A percentile compares a stretch with the other conserved stretches of the same genome.
Evolutionary conservation across 192 early-diverging fungal genomes (phyloP).

Genomic region (Podila epigama): DNA sequence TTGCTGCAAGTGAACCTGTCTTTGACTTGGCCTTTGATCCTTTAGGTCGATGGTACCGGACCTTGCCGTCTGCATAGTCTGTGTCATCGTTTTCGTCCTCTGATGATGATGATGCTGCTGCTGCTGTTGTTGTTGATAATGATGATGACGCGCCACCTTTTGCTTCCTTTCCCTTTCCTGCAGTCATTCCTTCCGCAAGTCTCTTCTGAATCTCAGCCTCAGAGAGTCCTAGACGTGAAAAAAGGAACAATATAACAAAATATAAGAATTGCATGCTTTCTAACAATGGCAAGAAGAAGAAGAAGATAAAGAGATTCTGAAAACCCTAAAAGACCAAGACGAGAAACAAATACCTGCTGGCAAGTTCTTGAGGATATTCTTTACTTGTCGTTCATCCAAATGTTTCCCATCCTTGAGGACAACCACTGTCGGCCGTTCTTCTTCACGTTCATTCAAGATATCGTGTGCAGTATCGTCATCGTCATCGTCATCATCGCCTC

Average conservation of each 20-base stretch:
- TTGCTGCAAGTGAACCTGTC: background rate
- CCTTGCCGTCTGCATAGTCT: conserved; percentile 44
- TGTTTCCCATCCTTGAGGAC: conserved; percentile 49
- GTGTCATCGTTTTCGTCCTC: conserved; percentile 32
- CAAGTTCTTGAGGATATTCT: conserved; percentile 35
- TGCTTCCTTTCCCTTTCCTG: conserved; percentile 8
- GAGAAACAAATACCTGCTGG: conserved; percentile 14
- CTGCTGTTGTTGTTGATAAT: background rate
- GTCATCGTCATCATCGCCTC: conserved; percentile 29
- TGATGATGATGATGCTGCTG: background rate
- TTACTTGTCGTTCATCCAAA: conserved; percentile 48
- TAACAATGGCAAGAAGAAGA: too few species aligned
- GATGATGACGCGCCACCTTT: too few species aligned
- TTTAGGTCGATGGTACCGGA: conserved; percentile 41
- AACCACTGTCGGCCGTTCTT: conserved; percentile 48
- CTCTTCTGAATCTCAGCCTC: conserved; percentile 35
- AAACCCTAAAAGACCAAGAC: too few species aligned
- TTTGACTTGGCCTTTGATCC: conserved; percentile 9
- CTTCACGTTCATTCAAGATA: conserved; percentile 40
- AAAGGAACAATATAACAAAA: background rate
- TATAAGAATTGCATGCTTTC: too few species aligned
- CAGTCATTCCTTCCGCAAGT: conserved; percentile 14
- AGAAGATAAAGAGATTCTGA: too few species aligned
- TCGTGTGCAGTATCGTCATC: conserved; percentile 37
- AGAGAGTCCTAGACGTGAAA: conserved; percentile 20